A percentile compares a stretch with the other conserved stretches of the same genome.
Evolutionary conservation across 345 rosid species (phyloP).

Genomic region (Linum trigynum): DNA sequence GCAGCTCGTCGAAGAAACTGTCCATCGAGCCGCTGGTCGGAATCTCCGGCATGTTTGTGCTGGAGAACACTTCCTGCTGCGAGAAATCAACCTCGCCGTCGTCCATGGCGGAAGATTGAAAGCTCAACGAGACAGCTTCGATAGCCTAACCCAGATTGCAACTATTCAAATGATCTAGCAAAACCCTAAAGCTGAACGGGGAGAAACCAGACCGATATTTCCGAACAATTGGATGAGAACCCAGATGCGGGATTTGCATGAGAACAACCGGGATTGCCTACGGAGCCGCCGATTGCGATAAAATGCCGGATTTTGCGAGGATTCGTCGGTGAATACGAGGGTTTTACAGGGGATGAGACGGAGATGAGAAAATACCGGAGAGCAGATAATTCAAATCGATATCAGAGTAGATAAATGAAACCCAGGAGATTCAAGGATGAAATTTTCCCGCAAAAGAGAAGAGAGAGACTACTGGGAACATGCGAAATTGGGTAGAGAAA

Average conservation of each 20-base stretch:
- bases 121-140: not conserved
- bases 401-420: not conserved
- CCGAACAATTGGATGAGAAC: slow-evolving; percentile 10
- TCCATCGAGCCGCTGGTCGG: slow-evolving; percentile 70
- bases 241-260: not conserved
- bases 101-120: slow-evolving; percentile 38
- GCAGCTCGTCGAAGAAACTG: slow-evolving; percentile 47
- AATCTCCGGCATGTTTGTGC: slow-evolving; percentile 44
- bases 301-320: not conserved
- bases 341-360: no score
- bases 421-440: not conserved
- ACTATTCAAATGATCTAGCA: slow-evolving; percentile 1
- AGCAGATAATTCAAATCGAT: not conserved
- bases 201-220: not conserved
- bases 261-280: no score
- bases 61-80: slow-evolving; percentile 57
- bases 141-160: slow-evolving; percentile 3
- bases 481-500: no score
- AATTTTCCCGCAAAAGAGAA: not conserved
- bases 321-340: not conserved
- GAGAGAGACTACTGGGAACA: not conserved
- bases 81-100: slow-evolving; percentile 93
- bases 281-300: not conserved
- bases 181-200: slow-evolving; percentile 6
- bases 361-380: no score